Percentiles rank a stretch among this genome's conserved stretches.
These are phyloP conservation scores for Boehmeria nivea DNA, from an alignment of 306 rosid species.

Conservation along the genomic window DNA sequence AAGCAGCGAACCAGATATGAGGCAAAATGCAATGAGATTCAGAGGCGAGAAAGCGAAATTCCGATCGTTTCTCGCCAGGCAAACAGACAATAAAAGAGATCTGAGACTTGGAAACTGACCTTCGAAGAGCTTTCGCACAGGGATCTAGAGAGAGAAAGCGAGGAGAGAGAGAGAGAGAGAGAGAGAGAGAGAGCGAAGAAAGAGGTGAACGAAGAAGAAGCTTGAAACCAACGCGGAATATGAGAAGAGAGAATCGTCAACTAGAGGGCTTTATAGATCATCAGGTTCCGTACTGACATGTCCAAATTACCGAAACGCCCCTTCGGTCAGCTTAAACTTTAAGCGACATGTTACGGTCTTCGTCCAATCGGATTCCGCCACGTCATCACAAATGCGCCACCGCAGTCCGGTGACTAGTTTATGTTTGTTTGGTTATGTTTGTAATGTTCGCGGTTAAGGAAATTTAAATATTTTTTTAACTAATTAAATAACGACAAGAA, in stretches of 20 bases:
- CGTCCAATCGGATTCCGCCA: slow-evolving; percentile 10
- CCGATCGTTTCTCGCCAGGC: not conserved
- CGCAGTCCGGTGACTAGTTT: no score
- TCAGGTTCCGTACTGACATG: not conserved
- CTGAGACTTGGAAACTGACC: slow-evolving; percentile 39
- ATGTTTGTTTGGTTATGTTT: no score
- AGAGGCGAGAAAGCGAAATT: not conserved
- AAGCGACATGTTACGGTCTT: not conserved
- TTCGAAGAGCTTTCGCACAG: slow-evolving; percentile 33
- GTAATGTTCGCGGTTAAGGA: no score
- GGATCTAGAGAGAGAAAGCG: slow-evolving; percentile 30
- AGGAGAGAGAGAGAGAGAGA: slow-evolving; percentile 9
- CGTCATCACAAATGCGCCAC: slow-evolving; percentile 8
- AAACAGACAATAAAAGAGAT: slow-evolving; percentile 16
- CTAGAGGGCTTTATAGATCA: slow-evolving; percentile 20
- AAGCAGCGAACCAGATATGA: slow-evolving; percentile 1
- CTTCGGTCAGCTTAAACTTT: not conserved
- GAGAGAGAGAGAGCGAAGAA: not conserved
- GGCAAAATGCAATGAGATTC: slow-evolving; percentile 7
- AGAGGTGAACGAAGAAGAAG: slow-evolving; percentile 12
- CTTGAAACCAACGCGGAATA: slow-evolving; percentile 39
- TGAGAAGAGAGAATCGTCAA: slow-evolving; percentile 8
- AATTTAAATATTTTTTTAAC: no score
- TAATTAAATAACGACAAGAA: no score
- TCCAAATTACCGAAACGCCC: slow-evolving; percentile 21